Conservation (phyloP, 208 protist species). For the Leishmania mexicana region DNA sequence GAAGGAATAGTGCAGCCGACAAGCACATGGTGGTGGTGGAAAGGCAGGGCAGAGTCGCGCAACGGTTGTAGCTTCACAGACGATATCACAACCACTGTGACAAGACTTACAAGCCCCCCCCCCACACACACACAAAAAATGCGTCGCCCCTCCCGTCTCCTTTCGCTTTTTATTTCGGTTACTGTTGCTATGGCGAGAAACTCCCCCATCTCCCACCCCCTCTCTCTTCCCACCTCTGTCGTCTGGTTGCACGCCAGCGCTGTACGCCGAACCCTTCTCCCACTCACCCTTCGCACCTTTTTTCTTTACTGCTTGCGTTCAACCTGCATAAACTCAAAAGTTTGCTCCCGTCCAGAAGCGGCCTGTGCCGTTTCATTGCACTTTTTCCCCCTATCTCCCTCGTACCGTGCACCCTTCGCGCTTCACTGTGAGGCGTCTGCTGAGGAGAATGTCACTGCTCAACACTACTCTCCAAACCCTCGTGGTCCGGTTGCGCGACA, state of each 20-base stretch:
- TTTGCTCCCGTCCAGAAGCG: not conserved
- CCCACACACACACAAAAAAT: not conserved
- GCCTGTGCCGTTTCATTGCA: not conserved
- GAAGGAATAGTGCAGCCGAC: not conserved
- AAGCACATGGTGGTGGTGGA: not conserved
- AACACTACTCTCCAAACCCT: slow-evolving; percentile 88
- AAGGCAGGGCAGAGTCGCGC: not conserved
- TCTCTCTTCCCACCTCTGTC: not conserved
- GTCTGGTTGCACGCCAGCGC: not conserved
- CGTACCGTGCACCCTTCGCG: not conserved
- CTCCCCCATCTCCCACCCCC: not conserved
- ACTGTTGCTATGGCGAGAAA: not conserved
- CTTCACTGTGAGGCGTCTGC: not conserved
- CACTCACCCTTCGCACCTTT: no score
- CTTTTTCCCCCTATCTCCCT: not conserved
- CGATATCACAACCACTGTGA: no score
- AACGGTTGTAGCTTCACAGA: not conserved
- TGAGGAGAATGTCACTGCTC: slow-evolving; percentile 69
- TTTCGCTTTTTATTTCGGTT: not conserved
- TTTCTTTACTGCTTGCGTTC: not conserved
- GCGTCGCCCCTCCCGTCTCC: not conserved
- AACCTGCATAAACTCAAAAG: not conserved
- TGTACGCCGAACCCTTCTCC: not conserved
- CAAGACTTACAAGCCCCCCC: not conserved
- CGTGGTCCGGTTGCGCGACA: slow-evolving; percentile 80